Evolutionary conservation across 129 eudicot species (phyloP).

Genomic region (sunflower (Helianthus annuus)): HanXRQr2.0-SUNRISE NC_035435.2:157446948-157447447

Average conservation of each 20-base stretch:
- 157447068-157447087: background rate
- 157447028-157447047: slow-evolving; percentile 20
- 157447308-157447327: slow-evolving; percentile 10
- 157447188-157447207: slow-evolving; percentile 12
- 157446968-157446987: slow-evolving; percentile 1
- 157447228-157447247: slow-evolving; percentile 5
- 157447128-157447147: slow-evolving; percentile 11
- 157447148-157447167: slow-evolving; percentile 3
- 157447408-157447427: slow-evolving; percentile 1
- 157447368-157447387: no score
- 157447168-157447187: slow-evolving; percentile 14
- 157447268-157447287: slow-evolving; percentile 19
- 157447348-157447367: no score
- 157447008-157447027: slow-evolving; percentile 16
- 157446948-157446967: background rate
- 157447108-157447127: background rate
- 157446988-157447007: background rate
- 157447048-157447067: slow-evolving; percentile 6
- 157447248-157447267: background rate
- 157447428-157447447: background rate
- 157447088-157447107: background rate
- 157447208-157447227: slow-evolving; percentile 9
- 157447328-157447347: slow-evolving; percentile 1
- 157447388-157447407: no score
- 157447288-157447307: background rate